phyloP scores from a whole-genome alignment of 2,329 filamentous ascomycete species.

The Aotearoamyces nothofagi region DNA sequence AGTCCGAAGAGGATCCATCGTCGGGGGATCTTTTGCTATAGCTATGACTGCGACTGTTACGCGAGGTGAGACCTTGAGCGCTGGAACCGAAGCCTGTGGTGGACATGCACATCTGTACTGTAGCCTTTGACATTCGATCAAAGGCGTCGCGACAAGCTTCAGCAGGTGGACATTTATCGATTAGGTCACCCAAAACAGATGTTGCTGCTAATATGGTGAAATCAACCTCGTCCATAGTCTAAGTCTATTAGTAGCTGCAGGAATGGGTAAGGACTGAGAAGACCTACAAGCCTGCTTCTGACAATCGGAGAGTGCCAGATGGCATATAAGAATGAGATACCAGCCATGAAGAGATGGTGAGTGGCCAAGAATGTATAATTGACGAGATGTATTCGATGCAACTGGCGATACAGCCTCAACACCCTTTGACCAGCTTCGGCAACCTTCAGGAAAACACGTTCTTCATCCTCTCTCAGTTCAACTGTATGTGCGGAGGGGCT shows the following conservation, averaged over 20 bases:
- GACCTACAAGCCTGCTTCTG: slow-evolving; percentile 64
- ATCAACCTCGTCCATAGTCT: slow-evolving; percentile 91
- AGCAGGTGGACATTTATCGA: slow-evolving; percentile 87
- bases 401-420: slow-evolving; percentile 73
- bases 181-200: slow-evolving; percentile 80
- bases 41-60: too few relatives aligned
- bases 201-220: slow-evolving; percentile 89
- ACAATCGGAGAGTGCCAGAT: slow-evolving; percentile 94
- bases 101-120: slow-evolving; percentile 84
- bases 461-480: slow-evolving; percentile 67
- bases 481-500: slow-evolving; percentile 45
- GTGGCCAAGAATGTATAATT: slow-evolving; percentile 95
- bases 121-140: slow-evolving; percentile 87
- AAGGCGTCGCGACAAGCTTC: slow-evolving; percentile 93
- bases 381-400: slow-evolving; percentile 76
- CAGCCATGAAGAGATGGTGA: slow-evolving; percentile 94
- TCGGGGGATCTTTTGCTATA: too few relatives aligned
- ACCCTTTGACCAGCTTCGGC: slow-evolving; percentile 92
- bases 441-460: slow-evolving; percentile 84
- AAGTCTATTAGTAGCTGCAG: slow-evolving; percentile 12
- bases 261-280: slow-evolving; percentile 3
- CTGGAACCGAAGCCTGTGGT: slow-evolving; percentile 33
- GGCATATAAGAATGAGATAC: slow-evolving; percentile 89
- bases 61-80: slow-evolving; percentile 9
- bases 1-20: too few relatives aligned